Conservation (phyloP, 352 stramenopile species). For the Phytophthora niederhauseri region DNA sequence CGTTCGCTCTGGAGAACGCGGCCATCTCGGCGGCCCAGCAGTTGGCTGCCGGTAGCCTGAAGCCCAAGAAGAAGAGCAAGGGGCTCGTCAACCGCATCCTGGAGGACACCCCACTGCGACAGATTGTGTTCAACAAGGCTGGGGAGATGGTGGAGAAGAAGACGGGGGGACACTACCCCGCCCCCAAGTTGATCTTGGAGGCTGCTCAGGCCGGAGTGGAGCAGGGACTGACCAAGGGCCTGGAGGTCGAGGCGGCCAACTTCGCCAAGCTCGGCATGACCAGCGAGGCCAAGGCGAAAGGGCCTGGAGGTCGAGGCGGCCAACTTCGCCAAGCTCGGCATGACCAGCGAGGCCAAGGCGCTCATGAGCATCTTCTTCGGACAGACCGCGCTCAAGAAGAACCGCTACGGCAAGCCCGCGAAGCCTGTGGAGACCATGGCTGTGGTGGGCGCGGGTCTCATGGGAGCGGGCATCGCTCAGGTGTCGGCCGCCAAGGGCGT, state of each 20-base stretch:
- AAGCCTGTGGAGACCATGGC: constrained; percentile 93
- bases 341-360: constrained; percentile 94
- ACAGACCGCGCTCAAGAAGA: constrained; percentile 98
- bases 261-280: constrained; percentile 98
- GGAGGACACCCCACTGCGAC: constrained; percentile 95
- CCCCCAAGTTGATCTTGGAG: constrained; percentile 95
- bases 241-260: constrained; percentile 94
- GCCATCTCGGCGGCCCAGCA: constrained; percentile 91
- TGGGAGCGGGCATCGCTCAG: constrained; percentile 98
- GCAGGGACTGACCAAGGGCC: constrained; percentile 72
- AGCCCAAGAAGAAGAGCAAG: constrained; percentile 93
- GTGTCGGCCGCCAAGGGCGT: constrained; percentile 96
- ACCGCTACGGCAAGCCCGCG: constrained; percentile 91
- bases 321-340: constrained; percentile 97
- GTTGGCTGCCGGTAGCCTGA: constrained; percentile 92
- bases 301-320: constrained; percentile 94
- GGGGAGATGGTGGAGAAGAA: constrained; percentile 97
- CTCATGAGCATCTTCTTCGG: constrained; percentile 99
- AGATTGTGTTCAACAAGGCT: constrained; percentile 95
- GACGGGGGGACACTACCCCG: constrained; percentile 97
- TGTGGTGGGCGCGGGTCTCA: constrained; percentile 98
- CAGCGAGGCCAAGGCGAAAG: constrained; percentile 92
- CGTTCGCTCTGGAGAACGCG: constrained; percentile 90
- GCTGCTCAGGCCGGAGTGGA: constrained; percentile 88
- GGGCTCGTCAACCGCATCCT: constrained; percentile 87